A percentile compares a stretch with the other conserved stretches of the same genome.
These are phyloP conservation scores for Termitomyces sp. DNA, from an alignment of 768 basidiomycete species.

Conservation along the genomic window DNA sequence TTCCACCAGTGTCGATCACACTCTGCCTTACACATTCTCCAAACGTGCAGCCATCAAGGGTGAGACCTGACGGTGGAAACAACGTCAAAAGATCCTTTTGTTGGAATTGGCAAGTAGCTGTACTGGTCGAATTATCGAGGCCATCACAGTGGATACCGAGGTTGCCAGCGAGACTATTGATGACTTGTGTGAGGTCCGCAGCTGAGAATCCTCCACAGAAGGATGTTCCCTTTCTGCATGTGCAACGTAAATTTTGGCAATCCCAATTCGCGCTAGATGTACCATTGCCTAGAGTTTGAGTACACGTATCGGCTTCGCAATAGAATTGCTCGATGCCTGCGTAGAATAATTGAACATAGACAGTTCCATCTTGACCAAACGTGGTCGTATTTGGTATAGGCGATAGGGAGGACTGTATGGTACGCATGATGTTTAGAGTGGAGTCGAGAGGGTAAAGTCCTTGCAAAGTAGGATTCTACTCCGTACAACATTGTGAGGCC, in stretches of 20 bases:
- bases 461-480: slow-evolving; percentile 81
- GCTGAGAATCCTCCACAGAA: slow-evolving; percentile 63
- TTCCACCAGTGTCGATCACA: slow-evolving; percentile 56
- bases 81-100: slow-evolving; percentile 60
- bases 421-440: slow-evolving; percentile 75
- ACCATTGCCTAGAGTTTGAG: slow-evolving; percentile 42
- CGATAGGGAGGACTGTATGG: slow-evolving; percentile 61
- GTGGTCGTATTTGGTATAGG: slow-evolving; percentile 60
- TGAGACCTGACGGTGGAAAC: slow-evolving; percentile 73
- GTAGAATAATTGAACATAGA: slow-evolving; percentile 74
- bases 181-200: slow-evolving; percentile 50
- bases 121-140: slow-evolving; percentile 33
- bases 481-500: not conserved
- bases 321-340: slow-evolving; percentile 85
- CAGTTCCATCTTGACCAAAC: slow-evolving; percentile 45
- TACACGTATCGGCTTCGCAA: slow-evolving; percentile 69
- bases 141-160: slow-evolving; percentile 66
- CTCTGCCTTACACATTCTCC: slow-evolving; percentile 88
- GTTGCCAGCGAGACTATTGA: slow-evolving; percentile 60
- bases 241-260: slow-evolving; percentile 72
- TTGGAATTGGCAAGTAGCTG: slow-evolving; percentile 70
- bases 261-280: slow-evolving; percentile 51
- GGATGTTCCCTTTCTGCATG: slow-evolving; percentile 58
- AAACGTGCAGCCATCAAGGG: slow-evolving; percentile 67
- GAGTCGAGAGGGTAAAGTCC: slow-evolving; percentile 65